Evolutionary conservation across 2,329 filamentous ascomycete genomes (phyloP).

Genomic region (Acephala macrosclerotiorum): DNA sequence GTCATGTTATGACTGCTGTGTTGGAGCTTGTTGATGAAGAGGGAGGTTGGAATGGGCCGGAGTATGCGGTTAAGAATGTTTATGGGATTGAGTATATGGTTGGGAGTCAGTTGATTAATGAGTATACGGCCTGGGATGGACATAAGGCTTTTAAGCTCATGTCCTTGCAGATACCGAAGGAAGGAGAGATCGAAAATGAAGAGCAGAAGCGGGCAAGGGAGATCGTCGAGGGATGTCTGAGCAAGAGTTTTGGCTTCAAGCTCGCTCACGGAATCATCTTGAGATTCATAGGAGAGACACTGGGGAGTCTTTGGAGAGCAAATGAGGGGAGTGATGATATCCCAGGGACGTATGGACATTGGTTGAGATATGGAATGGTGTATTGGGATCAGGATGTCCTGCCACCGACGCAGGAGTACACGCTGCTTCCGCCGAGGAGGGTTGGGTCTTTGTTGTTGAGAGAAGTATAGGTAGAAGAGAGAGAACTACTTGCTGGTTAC

Average conservation of each 20-base stretch:
- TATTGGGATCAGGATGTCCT: constrained; percentile 54
- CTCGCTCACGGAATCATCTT: constrained; percentile 62
- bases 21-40: constrained; percentile 59
- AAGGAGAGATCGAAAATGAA: constrained; percentile 49
- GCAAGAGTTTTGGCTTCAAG: constrained; percentile 61
- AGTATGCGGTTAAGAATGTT: constrained; percentile 56
- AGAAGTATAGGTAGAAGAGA: constrained; percentile 23
- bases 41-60: constrained; percentile 60
- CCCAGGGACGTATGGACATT: constrained; percentile 60
- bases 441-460: constrained; percentile 47
- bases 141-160: constrained; percentile 57
- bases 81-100: constrained; percentile 59
- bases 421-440: constrained; percentile 48
- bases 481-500: no score
- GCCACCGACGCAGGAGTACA: constrained; percentile 47
- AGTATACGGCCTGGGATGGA: constrained; percentile 59
- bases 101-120: constrained; percentile 60
- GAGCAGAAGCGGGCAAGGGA: constrained; percentile 57
- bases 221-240: constrained; percentile 59
- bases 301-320: constrained; percentile 61
- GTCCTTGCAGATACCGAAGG: constrained; percentile 49
- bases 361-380: constrained; percentile 58
- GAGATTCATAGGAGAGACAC: constrained; percentile 55
- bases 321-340: constrained; percentile 56
- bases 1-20: constrained; percentile 58